These are phyloP conservation scores for Tylopilus plumbeoviolaceoides DNA, from an alignment of 768 basidiomycete genomes.

Conservation along the genomic window DNA sequence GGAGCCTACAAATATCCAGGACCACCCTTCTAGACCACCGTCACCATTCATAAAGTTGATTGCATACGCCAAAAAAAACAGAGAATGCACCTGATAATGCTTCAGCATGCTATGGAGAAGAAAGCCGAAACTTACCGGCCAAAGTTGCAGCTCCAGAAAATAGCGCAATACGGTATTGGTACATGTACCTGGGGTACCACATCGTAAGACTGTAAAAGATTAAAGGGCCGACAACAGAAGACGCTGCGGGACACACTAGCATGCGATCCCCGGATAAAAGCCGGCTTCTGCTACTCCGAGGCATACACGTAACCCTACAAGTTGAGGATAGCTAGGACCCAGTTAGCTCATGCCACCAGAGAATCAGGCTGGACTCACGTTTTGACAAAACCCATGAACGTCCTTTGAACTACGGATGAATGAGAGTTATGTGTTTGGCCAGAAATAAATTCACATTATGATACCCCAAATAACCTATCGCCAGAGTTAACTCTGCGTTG, in stretches of 20 bases:
- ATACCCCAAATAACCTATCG: background rate
- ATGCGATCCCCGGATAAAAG: constrained; percentile 1
- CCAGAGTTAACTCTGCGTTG: background rate
- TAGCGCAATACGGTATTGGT: constrained; percentile 2
- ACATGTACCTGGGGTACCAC: constrained; percentile 7
- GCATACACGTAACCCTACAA: background rate
- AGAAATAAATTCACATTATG: background rate
- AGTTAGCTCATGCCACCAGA: background rate
- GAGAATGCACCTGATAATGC: background rate
- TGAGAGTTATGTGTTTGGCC: background rate
- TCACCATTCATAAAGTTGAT: constrained; percentile 3
- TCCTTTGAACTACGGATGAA: background rate
- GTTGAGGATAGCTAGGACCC: background rate
- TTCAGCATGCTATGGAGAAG: background rate
- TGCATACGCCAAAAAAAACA: background rate
- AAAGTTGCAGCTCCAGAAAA: constrained; percentile 2
- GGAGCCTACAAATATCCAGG: constrained; percentile 4
- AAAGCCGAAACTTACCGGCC: background rate
- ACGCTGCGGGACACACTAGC: background rate
- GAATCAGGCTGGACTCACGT: background rate
- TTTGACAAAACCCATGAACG: constrained; percentile 1
- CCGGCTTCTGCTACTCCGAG: constrained; percentile 3
- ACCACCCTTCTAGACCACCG: constrained; percentile 2
- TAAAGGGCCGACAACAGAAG: too few species aligned
- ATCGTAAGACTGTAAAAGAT: background rate